Conservation (phyloP, 2,329 filamentous ascomycete genomes). For the Pyrenochaeta sp. region DNA sequence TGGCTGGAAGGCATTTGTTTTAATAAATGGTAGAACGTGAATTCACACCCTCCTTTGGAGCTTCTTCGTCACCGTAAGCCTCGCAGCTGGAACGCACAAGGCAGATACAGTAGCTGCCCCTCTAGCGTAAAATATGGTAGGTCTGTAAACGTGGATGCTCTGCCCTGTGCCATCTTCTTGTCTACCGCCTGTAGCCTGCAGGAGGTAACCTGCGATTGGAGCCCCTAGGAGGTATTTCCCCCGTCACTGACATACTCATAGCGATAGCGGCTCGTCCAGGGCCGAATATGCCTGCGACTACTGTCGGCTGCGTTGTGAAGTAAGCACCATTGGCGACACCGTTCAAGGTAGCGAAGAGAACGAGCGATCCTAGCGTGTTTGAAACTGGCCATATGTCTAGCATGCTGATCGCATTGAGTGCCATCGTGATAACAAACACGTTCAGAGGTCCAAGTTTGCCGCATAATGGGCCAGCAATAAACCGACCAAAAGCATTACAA, state of each 20-base stretch:
- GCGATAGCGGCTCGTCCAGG: slow-evolving; percentile 37
- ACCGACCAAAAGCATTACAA: slow-evolving; percentile 40
- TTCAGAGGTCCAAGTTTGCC: slow-evolving; percentile 45
- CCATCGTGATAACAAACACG: slow-evolving; percentile 38
- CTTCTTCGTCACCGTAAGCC: slow-evolving; percentile 30
- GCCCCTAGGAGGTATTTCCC: slow-evolving; percentile 42
- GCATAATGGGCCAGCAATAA: slow-evolving; percentile 36
- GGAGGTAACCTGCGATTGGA: slow-evolving; percentile 37
- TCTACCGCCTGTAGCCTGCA: slow-evolving; percentile 36
- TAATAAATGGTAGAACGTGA: too few species aligned
- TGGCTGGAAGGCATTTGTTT: too few species aligned
- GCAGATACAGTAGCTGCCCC: slow-evolving; percentile 31
- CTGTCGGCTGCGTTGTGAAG: slow-evolving; percentile 41
- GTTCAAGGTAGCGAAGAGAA: slow-evolving; percentile 39
- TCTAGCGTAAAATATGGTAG: slow-evolving; percentile 44
- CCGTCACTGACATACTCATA: slow-evolving; percentile 40
- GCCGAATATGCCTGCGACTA: slow-evolving; percentile 39
- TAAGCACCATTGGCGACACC: slow-evolving; percentile 42
- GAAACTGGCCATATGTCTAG: slow-evolving; percentile 43
- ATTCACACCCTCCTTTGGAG: slow-evolving; percentile 27
- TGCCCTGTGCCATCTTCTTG: slow-evolving; percentile 11
- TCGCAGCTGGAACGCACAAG: slow-evolving; percentile 31
- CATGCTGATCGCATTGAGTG: slow-evolving; percentile 38
- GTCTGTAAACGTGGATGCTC: slow-evolving; percentile 34
- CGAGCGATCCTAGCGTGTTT: slow-evolving; percentile 31